Evolutionary conservation across 805 yeast genomes (phyloP).

Genomic region (Saccharomycopsis fermentans): DNA sequence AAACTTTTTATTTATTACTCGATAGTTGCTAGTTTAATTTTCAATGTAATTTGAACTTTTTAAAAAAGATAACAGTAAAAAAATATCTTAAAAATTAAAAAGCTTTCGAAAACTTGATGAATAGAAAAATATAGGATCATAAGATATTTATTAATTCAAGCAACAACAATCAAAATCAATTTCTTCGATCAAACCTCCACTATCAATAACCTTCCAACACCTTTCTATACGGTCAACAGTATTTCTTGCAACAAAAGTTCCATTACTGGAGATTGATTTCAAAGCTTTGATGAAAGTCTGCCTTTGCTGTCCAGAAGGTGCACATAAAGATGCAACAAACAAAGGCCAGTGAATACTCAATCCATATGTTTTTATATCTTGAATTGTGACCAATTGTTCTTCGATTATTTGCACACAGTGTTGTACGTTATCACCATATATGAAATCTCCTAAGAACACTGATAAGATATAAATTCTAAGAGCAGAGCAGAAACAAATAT

Average conservation of each 20-base stretch:
- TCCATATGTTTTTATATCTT: background rate
- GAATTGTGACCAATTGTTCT: background rate
- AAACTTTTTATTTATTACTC: no score
- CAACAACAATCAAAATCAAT: background rate
- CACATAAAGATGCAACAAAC: conserved; percentile 3
- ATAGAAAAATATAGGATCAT: no score
- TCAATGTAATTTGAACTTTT: no score
- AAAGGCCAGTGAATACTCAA: conserved; percentile 4
- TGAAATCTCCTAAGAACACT: conserved; percentile 1
- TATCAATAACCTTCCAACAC: conserved; percentile 2
- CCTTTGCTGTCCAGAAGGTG: conserved; percentile 1
- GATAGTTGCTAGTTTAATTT: no score
- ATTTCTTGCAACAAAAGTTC: conserved; percentile 5
- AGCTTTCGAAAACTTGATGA: no score
- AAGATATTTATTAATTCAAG: no score
- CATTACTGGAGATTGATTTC: background rate
- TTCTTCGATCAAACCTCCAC: conserved; percentile 5
- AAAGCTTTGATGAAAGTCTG: conserved; percentile 1
- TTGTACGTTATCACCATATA: background rate
- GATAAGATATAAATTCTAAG: conserved; percentile 4
- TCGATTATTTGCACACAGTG: conserved; percentile 2
- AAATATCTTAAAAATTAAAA: no score
- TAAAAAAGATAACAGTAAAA: no score
- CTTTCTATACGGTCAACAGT: conserved; percentile 4
- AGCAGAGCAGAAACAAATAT: background rate